phyloP scores from a whole-genome alignment of 495 filamentous ascomycete genomes.

The Daldinia concentrica region DNA sequence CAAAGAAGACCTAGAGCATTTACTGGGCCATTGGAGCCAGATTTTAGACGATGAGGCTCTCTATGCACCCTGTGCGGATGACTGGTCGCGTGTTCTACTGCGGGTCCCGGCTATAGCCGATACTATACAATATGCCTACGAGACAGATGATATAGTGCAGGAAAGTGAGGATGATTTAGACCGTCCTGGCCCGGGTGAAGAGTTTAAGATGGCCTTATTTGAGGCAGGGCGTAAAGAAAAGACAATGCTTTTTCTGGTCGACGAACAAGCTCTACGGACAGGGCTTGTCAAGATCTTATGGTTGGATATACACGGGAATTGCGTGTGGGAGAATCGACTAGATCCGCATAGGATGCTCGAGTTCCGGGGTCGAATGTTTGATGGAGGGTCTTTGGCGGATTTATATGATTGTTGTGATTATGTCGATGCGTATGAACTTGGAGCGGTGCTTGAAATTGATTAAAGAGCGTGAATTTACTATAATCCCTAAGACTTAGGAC shows the following conservation, averaged over 20 bases:
- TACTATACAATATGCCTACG: background rate
- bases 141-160: background rate
- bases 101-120: background rate
- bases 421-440: background rate
- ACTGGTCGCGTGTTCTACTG: too few species aligned
- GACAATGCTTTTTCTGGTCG: too few species aligned
- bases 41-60: too few species aligned
- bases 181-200: background rate
- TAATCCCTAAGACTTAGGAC: background rate
- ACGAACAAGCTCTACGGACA: too few species aligned
- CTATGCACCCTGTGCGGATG: too few species aligned
- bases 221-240: too few species aligned
- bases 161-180: background rate
- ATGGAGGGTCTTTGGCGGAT: background rate
- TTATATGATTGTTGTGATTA: background rate
- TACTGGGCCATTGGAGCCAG: too few species aligned
- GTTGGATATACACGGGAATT: too few species aligned
- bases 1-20: background rate
- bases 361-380: background rate
- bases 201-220: conserved; percentile 2
- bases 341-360: too few species aligned
- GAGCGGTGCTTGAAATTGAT: background rate
- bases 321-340: too few species aligned
- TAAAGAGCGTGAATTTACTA: background rate
- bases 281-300: too few species aligned